Evolutionary conservation across 2,329 filamentous ascomycete species (phyloP).

Genomic region (Achaetomium macrosporum): DNA sequence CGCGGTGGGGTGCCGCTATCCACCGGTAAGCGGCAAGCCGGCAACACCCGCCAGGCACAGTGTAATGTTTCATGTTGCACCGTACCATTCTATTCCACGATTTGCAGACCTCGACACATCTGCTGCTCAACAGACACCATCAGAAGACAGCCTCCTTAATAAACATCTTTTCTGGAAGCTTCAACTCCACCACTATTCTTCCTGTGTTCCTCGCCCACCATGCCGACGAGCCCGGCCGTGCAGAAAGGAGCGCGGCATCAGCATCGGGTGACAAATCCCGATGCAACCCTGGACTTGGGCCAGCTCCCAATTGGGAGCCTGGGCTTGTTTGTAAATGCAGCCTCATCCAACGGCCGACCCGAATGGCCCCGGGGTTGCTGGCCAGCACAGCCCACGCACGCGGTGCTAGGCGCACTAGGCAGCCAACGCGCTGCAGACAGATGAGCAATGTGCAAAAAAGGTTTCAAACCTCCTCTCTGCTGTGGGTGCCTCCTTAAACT

Average conservation of each 20-base stretch:
- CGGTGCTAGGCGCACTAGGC: neutral
- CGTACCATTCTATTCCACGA: too few relatives aligned
- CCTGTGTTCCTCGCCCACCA: neutral
- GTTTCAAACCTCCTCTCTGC: neutral
- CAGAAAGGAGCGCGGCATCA: neutral
- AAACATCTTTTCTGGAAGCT: too few relatives aligned
- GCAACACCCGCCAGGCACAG: too few relatives aligned
- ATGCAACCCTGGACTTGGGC: neutral
- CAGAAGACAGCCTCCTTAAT: too few relatives aligned
- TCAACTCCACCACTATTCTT: too few relatives aligned
- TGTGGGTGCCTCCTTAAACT: neutral
- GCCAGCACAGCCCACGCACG: neutral
- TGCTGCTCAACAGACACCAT: too few relatives aligned
- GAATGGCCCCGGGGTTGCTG: too few relatives aligned
- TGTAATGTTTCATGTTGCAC: too few relatives aligned
- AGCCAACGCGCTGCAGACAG: too few relatives aligned
- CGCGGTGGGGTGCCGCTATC: neutral
- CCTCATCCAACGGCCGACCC: neutral
- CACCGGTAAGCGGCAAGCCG: neutral
- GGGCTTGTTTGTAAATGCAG: neutral
- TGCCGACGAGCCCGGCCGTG: neutral
- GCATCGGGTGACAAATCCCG: neutral
- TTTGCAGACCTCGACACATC: too few relatives aligned
- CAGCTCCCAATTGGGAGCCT: slow-evolving; percentile 5
- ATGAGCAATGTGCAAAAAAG: neutral